Conservation (phyloP, 106 monocot genomes). For the Amphibolis antarctica region DNA sequence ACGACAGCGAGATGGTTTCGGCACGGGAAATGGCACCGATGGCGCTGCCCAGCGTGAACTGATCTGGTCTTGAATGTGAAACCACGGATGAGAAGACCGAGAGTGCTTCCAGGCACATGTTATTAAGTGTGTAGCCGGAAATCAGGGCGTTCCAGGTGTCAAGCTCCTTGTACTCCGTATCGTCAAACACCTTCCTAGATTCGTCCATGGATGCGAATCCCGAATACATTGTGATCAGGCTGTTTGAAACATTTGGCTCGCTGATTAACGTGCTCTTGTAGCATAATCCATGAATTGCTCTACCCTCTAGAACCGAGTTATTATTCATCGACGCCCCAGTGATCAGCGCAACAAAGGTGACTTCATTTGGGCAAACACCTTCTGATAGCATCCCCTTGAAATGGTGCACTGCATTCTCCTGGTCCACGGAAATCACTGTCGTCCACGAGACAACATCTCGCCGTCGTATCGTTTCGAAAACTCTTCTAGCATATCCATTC, state of each 20-base stretch:
- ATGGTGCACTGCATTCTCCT: slow-evolving; percentile 23
- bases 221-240: slow-evolving; percentile 69
- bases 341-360: slow-evolving; percentile 56
- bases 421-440: slow-evolving; percentile 61
- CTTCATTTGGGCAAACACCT: slow-evolving; percentile 54
- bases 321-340: slow-evolving; percentile 21
- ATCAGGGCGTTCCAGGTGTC: slow-evolving; percentile 74
- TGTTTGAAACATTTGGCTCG: slow-evolving; percentile 48
- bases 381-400: slow-evolving; percentile 54
- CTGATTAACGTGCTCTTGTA: slow-evolving; percentile 23
- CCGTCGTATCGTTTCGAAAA: slow-evolving; percentile 35
- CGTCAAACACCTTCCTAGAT: slow-evolving; percentile 50
- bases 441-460: slow-evolving; percentile 83
- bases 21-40: slow-evolving; percentile 47
- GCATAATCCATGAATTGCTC: slow-evolving; percentile 59
- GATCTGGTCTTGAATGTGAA: slow-evolving; percentile 34
- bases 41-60: slow-evolving; percentile 69
- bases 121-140: slow-evolving; percentile 61
- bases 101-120: slow-evolving; percentile 42
- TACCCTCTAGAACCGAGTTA: slow-evolving; percentile 14
- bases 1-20: slow-evolving; percentile 34
- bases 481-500: slow-evolving; percentile 12
- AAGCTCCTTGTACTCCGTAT: slow-evolving; percentile 27
- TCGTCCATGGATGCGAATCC: slow-evolving; percentile 29
- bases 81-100: slow-evolving; percentile 37